Conservation (phyloP, 257 asterid genomes). For the Solanum ossicruentum region DNA sequence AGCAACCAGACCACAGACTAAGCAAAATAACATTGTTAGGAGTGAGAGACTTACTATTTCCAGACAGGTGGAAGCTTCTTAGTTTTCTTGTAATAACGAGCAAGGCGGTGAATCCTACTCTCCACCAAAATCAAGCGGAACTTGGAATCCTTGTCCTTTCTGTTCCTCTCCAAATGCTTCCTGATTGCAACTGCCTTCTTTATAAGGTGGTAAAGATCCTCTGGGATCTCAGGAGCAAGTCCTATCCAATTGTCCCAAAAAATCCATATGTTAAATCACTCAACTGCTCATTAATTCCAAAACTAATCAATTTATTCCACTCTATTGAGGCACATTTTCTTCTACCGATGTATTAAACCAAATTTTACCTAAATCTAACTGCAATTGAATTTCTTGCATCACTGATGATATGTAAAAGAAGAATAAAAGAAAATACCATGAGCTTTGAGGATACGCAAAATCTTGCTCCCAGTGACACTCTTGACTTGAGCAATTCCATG, state of each 20-base stretch:
- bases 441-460: background rate
- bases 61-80: constrained; percentile 29
- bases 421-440: background rate
- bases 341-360: background rate
- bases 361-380: background rate
- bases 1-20: background rate
- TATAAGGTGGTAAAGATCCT: constrained; percentile 58
- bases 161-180: constrained; percentile 81
- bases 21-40: background rate
- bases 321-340: background rate
- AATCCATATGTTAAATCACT: background rate
- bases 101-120: constrained; percentile 34
- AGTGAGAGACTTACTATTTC: constrained; percentile 36
- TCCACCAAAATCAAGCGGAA: constrained; percentile 67
- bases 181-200: constrained; percentile 28
- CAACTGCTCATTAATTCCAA: background rate
- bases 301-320: background rate
- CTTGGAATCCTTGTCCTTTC: constrained; percentile 81
- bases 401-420: background rate
- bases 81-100: constrained; percentile 85
- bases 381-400: constrained; percentile 28
- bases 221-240: constrained; percentile 84
- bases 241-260: constrained; percentile 14
- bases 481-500: background rate
- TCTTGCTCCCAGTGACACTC: background rate